Conservation (phyloP, 106 monocot species). For the Phalaenopsis equestris region DNA sequence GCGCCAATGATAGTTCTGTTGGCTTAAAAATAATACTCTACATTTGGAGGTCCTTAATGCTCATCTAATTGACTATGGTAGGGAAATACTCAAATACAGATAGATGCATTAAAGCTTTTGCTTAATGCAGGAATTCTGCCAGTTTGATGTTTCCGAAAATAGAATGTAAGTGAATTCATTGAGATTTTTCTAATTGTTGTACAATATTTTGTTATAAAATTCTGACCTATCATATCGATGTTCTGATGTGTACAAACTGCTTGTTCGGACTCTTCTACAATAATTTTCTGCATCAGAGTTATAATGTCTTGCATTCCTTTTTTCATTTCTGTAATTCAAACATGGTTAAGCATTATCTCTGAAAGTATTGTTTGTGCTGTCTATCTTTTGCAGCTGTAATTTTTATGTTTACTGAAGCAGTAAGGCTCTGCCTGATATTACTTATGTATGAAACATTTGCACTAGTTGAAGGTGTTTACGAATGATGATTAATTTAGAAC, state of each 20-base stretch:
- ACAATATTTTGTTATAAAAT: background rate
- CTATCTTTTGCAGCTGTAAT: background rate
- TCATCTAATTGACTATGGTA: conserved; percentile 8
- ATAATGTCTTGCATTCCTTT: background rate
- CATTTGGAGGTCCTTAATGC: background rate
- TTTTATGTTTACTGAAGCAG: background rate
- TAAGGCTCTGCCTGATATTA: background rate
- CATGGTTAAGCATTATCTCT: background rate
- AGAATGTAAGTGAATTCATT: background rate
- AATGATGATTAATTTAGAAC: no score
- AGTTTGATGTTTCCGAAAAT: conserved; percentile 3
- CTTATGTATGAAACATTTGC: background rate
- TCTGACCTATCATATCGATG: background rate
- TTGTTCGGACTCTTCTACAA: background rate
- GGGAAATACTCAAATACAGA: background rate
- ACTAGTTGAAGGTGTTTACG: background rate
- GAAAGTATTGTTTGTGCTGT: background rate
- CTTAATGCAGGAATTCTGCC: conserved; percentile 3
- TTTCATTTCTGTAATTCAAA: background rate
- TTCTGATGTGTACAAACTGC: background rate
- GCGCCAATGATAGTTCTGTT: background rate
- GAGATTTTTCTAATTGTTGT: background rate
- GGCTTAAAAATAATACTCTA: conserved; percentile 8
- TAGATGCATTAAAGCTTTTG: conserved; percentile 8
- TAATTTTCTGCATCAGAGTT: background rate